Evolutionary conservation across 164 flowering plant species (phyloP), one percentile per base, ranked within the genome.

Genomic region (Chloranthus sessilifolius): DNA sequence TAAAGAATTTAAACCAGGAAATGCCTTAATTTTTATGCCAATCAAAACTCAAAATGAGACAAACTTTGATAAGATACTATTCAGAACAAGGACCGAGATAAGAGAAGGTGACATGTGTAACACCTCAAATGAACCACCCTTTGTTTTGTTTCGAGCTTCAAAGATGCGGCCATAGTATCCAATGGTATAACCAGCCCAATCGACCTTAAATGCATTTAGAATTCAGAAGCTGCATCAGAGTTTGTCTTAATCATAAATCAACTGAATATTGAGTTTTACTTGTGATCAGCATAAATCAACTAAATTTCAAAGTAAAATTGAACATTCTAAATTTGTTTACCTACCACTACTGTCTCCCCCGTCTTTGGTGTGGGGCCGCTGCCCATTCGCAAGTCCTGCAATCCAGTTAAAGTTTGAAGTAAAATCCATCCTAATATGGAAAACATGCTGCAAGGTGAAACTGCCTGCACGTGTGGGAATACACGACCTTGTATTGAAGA

Each of bases 101-200:
- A n/a, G n/a, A n/a, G n/a, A n/a, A n/a, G n/a, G n/a, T 34, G 22
- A 58, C 50, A 42, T 22, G 30, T 34, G 39, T 30, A 26, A 27
- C 77, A 88, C 98, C 96, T 67, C 90, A 64, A 88, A 91, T 2
- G 98, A 83, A 60, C 98, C 95, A 37, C 96, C 98, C 65, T 91
- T 91, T 47, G 96, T 85, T 70, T 88, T 91, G 72, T 91, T 91
- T 47, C 98, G 85, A 69, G 98, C 98, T 80, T 85, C 98, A 80
- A 91, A 91, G 54, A 91, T 88, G 43, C 96, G 92, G 38, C 98
- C 98, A 68, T 85, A 85, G 64, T 91, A 91, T 25, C 98, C 98
- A 50, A 91, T 85, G 37, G 98, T 91, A 74, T 80, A 91, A 36
- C 98, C 96, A 76, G 81, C 98, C 98, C 98, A 91, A 49, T 91